phyloP scores from a whole-genome alignment of 2,329 filamentous ascomycete species.

The Colletotrichum somersetense region DNA sequence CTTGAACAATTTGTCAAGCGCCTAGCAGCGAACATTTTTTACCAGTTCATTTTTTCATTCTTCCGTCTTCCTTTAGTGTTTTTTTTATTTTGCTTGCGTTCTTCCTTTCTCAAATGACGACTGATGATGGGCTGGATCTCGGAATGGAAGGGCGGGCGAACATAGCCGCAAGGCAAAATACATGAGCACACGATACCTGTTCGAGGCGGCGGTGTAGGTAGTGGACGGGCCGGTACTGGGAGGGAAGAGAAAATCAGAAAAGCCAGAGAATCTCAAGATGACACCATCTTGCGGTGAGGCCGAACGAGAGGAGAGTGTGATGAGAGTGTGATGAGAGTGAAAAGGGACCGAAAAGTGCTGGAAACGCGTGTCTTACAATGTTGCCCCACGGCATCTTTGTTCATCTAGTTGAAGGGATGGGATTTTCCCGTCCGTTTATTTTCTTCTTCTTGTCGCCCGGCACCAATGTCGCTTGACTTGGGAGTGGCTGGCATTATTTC shows the following conservation, averaged over 20 bases:
- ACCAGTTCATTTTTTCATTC: neutral
- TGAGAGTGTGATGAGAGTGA: neutral
- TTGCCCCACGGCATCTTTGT: slow-evolving; percentile 53
- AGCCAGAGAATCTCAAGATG: slow-evolving; percentile 1
- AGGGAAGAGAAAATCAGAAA: slow-evolving; percentile 16
- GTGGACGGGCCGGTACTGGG: neutral
- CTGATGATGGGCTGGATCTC: slow-evolving; percentile 35
- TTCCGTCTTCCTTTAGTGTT: slow-evolving; percentile 4
- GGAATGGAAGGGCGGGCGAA: slow-evolving; percentile 9
- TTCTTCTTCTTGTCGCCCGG: slow-evolving; percentile 20
- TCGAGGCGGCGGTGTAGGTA: slow-evolving; percentile 29
- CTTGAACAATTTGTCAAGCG: slow-evolving; percentile 40
- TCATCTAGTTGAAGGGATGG: slow-evolving; percentile 34
- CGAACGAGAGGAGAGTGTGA: neutral
- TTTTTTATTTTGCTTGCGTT: neutral
- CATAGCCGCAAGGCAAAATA: slow-evolving; percentile 30
- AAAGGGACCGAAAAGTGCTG: slow-evolving; percentile 34
- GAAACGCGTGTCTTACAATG: slow-evolving; percentile 42
- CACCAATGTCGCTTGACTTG: neutral
- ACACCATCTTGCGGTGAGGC: slow-evolving; percentile 12
- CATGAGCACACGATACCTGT: slow-evolving; percentile 23
- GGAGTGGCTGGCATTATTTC: neutral
- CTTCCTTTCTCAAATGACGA: slow-evolving; percentile 36
- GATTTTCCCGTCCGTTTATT: slow-evolving; percentile 25
- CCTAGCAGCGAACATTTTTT: slow-evolving; percentile 24